Evolutionary conservation across 2,329 filamentous ascomycete genomes (phyloP).

Genomic region (Cladosporium velox): DNA sequence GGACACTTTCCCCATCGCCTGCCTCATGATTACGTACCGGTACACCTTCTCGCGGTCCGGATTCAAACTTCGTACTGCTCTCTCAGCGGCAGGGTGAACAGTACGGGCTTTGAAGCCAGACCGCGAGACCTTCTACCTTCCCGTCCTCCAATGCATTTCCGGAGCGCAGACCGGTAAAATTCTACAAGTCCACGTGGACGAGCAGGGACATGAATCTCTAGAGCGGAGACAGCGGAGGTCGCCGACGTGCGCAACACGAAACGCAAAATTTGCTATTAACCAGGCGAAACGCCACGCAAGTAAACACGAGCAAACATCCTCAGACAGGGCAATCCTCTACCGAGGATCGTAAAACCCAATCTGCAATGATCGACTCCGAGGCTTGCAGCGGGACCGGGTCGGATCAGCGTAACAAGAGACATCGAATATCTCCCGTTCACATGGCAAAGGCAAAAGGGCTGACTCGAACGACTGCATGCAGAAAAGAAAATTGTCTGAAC

Average conservation of each 20-base stretch:
- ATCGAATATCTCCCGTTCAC: conserved; percentile 3
- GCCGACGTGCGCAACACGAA: background rate
- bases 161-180: background rate
- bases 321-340: background rate
- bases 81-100: too few species aligned
- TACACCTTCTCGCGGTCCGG: too few species aligned
- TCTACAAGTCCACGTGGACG: background rate
- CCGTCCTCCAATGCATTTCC: background rate
- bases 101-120: too few species aligned
- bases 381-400: conserved; percentile 2
- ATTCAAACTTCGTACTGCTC: too few species aligned
- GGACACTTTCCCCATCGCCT: background rate
- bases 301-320: background rate
- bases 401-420: conserved; percentile 1
- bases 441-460: conserved; percentile 4
- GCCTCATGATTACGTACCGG: background rate
- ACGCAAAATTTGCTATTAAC: background rate
- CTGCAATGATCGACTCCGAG: background rate
- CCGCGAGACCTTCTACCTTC: background rate
- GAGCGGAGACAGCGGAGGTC: background rate
- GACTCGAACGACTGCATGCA: background rate
- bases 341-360: background rate
- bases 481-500: background rate
- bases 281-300: conserved; percentile 2
- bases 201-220: background rate